Conservation (phyloP, 345 rosid species). For the Lepidium aucheri region DNA sequence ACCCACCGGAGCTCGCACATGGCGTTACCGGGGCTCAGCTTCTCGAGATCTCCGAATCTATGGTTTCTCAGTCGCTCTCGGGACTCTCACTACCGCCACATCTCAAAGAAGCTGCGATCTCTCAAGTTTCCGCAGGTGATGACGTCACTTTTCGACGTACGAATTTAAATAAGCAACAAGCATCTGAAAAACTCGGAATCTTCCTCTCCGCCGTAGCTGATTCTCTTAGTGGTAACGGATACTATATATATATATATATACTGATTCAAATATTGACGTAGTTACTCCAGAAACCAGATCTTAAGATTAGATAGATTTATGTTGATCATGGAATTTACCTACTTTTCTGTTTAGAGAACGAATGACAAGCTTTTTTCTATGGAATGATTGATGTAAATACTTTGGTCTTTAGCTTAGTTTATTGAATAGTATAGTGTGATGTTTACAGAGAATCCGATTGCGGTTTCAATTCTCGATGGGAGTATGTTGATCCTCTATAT, state of each 20-base stretch:
- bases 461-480: slow-evolving; percentile 62
- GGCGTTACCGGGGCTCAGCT: slow-evolving; percentile 50
- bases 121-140: slow-evolving; percentile 27
- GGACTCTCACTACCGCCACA: slow-evolving; percentile 55
- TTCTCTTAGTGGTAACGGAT: slow-evolving; percentile 46
- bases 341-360: neutral
- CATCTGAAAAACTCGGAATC: slow-evolving; percentile 30
- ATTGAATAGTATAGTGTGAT: neutral
- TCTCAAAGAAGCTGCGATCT: slow-evolving; percentile 46
- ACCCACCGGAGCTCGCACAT: slow-evolving; percentile 29
- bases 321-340: neutral
- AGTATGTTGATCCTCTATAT: slow-evolving; percentile 42
- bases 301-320: neutral
- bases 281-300: neutral
- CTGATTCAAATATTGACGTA: neutral
- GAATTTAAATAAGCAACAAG: slow-evolving; percentile 33
- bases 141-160: slow-evolving; percentile 31
- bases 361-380: neutral
- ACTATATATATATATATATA: too few species aligned
- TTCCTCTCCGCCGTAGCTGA: slow-evolving; percentile 58
- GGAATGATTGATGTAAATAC: neutral
- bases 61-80: slow-evolving; percentile 40
- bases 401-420: neutral
- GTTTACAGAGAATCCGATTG: slow-evolving; percentile 53
- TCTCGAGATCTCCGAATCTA: slow-evolving; percentile 51